A percentile compares a stretch with the other conserved stretches of the same genome.
These are phyloP conservation scores for Carex scoparia DNA, from an alignment of 176 grass and related monocot species.

Conservation along the genomic window DNA sequence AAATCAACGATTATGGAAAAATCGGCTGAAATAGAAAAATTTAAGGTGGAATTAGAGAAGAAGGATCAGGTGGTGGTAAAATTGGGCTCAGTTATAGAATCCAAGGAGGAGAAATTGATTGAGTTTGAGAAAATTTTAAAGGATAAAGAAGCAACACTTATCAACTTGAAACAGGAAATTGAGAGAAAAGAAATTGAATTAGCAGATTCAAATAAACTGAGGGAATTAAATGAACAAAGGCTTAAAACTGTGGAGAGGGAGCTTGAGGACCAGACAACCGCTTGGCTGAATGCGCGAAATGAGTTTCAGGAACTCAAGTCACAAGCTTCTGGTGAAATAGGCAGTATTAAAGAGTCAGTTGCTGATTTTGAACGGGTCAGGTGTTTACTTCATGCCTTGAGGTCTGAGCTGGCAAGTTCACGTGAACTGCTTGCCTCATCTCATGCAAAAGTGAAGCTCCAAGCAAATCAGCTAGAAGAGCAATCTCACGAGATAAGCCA, in stretches of 20 bases:
- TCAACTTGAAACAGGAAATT: constrained; percentile 40
- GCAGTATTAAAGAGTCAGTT: constrained; percentile 40
- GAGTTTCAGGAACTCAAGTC: constrained; percentile 60
- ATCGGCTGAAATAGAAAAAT: constrained; percentile 53
- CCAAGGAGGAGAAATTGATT: constrained; percentile 45
- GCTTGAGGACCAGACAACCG: constrained; percentile 54
- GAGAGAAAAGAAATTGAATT: constrained; percentile 51
- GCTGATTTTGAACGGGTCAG: constrained; percentile 58
- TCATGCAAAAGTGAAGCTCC: constrained; percentile 47
- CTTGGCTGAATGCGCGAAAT: constrained; percentile 52
- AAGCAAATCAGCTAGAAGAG: constrained; percentile 46
- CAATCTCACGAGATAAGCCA: constrained; percentile 42
- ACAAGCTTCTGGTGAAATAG: constrained; percentile 43
- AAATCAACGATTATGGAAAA: constrained; percentile 50
- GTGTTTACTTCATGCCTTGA: constrained; percentile 59
- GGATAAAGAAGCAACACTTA: constrained; percentile 47
- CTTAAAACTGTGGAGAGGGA: constrained; percentile 48
- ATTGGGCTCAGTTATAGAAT: constrained; percentile 47
- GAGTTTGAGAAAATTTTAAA: constrained; percentile 37
- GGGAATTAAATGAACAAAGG: constrained; percentile 43
- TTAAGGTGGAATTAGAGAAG: constrained; percentile 49
- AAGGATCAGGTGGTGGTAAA: constrained; percentile 49
- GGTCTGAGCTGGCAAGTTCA: constrained; percentile 61
- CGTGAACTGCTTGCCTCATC: constrained; percentile 62
- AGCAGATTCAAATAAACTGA: constrained; percentile 47